Base-by-base conservation (phyloP, 2,329 filamentous ascomycete genomes). In the Huntiella bhutanensis region DNA sequence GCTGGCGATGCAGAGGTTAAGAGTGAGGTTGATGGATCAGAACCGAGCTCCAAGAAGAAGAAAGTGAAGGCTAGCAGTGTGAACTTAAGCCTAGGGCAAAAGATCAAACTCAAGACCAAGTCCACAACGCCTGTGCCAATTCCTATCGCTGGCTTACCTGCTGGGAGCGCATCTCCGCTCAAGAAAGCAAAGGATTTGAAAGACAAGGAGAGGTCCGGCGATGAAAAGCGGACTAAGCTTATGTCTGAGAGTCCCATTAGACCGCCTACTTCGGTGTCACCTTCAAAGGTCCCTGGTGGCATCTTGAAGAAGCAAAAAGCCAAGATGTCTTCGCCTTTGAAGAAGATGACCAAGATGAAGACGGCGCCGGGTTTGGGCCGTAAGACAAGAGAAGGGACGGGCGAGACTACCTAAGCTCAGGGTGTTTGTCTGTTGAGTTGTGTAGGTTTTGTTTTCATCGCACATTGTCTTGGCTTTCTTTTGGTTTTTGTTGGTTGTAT, bases 161-260 rank as follows among this genome's bases (percentile, higher is more conserved):
- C 16, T 10, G 35, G 17, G 12, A 33, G 44, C 17, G 41, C 46
- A 5, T 34, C 43, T 7, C 33, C 32, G 11, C 19, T 60, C 7
- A 75, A 73, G 57, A 74, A 73, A 59, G 22, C 22, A 7, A 28
- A 28, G 7, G 22, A 28, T 10, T 10, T 28, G 7, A 28, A 28
- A 10, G 70, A 75, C 13, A 73, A 71, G 59, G 70, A 75, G n/a
- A 73, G 70, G 57, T 69, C 75, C 15, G 72, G 71, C 58, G 41
- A 49, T n/a, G 47, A 49, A 15, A 46, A 34, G 61, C 61, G 39
- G 59, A 33, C 60, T 32, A 59, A 62, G 39, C 58, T 58, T n/a
- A 57, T 59, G 17, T 58, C 59, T 43, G 54, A 55, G 37, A 51
- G 56, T 56, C 12, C 46, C 15, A 47, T 51, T 4, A 43, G 44